Conservation (phyloP, 129 eudicot species). For the Silybum marianum region DNA sequence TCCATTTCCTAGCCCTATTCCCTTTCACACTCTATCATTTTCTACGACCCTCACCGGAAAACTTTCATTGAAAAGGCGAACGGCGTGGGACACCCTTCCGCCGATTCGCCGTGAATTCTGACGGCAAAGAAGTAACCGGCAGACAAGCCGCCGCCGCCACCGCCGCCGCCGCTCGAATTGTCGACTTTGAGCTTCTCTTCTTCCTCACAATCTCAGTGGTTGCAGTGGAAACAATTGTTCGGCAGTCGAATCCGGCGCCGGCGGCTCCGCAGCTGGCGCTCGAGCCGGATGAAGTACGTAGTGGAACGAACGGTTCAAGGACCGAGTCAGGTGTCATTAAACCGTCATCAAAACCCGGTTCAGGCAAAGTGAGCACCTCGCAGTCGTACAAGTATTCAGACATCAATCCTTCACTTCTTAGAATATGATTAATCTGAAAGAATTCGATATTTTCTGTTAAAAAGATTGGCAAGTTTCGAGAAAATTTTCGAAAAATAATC, state of each 20-base stretch:
- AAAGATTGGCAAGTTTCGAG: background rate
- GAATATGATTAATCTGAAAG: conserved; percentile 44
- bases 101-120: conserved; percentile 39
- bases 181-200: conserved; percentile 46
- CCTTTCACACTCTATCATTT: background rate
- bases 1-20: background rate
- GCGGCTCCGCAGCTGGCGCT: conserved; percentile 39
- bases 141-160: background rate
- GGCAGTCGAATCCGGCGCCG: conserved; percentile 29
- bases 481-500: background rate
- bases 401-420: conserved; percentile 39
- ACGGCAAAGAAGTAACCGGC: conserved; percentile 30
- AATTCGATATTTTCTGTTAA: background rate
- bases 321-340: conserved; percentile 73
- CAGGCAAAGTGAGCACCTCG: conserved; percentile 47
- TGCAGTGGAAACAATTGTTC: conserved; percentile 48
- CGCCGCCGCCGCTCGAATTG: conserved; percentile 13
- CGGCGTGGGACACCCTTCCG: conserved; percentile 77
- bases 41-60: conserved; percentile 16
- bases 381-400: conserved; percentile 45
- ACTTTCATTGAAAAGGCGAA: conserved; percentile 56
- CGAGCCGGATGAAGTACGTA: conserved; percentile 54
- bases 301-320: conserved; percentile 52
- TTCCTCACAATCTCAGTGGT: conserved; percentile 67
- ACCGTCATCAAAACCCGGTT: conserved; percentile 61